Evolutionary conservation across 345 rosid genomes (phyloP).

Genomic region (Microcos paniculata): DNA sequence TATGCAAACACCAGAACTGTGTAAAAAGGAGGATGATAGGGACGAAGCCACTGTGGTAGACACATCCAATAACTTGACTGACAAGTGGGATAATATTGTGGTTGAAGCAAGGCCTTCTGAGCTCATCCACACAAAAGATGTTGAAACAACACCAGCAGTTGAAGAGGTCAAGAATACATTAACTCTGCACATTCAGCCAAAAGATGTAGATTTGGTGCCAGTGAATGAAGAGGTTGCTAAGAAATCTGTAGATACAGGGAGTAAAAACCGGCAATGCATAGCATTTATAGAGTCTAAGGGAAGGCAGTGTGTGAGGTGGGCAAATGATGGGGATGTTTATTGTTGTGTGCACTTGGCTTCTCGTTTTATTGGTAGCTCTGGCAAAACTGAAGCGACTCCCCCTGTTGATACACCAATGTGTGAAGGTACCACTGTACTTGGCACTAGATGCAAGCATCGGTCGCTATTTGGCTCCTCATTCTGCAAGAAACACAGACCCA

Average conservation of each 20-base stretch:
- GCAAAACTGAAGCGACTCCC: constrained; percentile 53
- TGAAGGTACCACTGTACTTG: constrained; percentile 93
- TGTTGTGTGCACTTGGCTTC: constrained; percentile 99
- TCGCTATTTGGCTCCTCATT: constrained; percentile 73
- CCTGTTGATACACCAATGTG: constrained; percentile 68
- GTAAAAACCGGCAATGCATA: constrained; percentile 75
- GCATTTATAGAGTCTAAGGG: constrained; percentile 95
- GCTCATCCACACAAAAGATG: constrained; percentile 22
- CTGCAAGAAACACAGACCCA: constrained; percentile 92
- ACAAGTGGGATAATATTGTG: constrained; percentile 70
- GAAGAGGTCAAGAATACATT: constrained; percentile 30
- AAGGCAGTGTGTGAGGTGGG: constrained; percentile 98
- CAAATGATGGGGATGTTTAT: constrained; percentile 93
- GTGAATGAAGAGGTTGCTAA: constrained; percentile 33
- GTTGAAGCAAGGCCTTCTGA: constrained; percentile 59
- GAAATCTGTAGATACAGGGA: constrained; percentile 53
- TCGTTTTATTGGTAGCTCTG: constrained; percentile 69
- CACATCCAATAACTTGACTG: constrained; percentile 47
- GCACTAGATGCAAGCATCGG: constrained; percentile 93
- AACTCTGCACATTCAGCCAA: constrained; percentile 23
- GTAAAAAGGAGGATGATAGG: constrained; percentile 26
- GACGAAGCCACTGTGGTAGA: constrained; percentile 35
- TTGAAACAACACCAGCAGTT: constrained; percentile 22
- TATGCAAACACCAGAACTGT: constrained; percentile 31
- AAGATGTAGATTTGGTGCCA: constrained; percentile 37